Evolutionary conservation across 2,329 filamentous ascomycete genomes (phyloP).

Genomic region (Trichoderma sp.): DNA sequence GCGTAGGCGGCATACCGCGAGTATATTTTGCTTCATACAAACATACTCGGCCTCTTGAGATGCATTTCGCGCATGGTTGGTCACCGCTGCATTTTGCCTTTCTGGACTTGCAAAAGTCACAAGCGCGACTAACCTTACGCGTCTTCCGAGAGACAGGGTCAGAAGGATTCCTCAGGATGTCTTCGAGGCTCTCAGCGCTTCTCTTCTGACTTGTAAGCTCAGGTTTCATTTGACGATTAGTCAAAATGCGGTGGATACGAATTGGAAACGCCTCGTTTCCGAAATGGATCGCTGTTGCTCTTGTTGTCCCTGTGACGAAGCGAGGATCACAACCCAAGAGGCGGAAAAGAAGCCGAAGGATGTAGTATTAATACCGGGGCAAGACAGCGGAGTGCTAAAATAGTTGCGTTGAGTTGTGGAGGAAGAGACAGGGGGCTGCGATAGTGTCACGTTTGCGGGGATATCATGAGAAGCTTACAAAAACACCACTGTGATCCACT

Average conservation of each 20-base stretch:
- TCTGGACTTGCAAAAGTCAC: slow-evolving; percentile 30
- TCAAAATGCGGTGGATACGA: background rate
- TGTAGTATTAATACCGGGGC: background rate
- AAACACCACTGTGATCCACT: background rate
- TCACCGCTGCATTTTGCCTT: slow-evolving; percentile 31
- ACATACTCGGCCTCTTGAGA: slow-evolving; percentile 28
- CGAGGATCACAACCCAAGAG: background rate
- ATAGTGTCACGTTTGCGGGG: background rate
- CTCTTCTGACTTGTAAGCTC: slow-evolving; percentile 3
- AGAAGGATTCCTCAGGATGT: background rate
- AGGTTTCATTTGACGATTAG: background rate
- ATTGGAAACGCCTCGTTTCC: background rate
- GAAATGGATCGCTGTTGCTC: background rate
- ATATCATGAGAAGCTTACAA: background rate
- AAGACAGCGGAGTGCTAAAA: background rate
- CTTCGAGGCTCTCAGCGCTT: background rate
- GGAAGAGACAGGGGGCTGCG: background rate
- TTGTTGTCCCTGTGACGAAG: background rate
- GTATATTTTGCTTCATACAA: slow-evolving; percentile 34
- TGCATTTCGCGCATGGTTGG: slow-evolving; percentile 34
- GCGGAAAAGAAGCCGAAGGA: slow-evolving; percentile 15
- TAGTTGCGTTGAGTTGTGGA: background rate
- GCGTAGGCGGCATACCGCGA: slow-evolving; percentile 34
- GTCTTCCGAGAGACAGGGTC: slow-evolving; percentile 20
- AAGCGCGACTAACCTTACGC: slow-evolving; percentile 34